Base-by-base conservation (phyloP, 2,329 filamentous ascomycete species). In the Myrmaecium sp. region DNA sequence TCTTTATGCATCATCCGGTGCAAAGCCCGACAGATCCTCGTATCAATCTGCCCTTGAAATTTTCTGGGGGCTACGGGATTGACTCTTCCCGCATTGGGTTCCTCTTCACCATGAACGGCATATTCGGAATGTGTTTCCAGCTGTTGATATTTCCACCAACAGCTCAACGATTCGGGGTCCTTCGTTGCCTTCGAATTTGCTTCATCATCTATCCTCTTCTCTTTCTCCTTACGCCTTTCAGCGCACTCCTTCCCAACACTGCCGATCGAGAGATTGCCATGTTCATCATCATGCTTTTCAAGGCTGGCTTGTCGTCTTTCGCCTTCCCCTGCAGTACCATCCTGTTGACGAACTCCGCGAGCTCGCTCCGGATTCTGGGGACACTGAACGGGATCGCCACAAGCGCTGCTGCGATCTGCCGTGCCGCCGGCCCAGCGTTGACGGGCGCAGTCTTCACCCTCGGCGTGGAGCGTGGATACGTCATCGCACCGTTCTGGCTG, bases 381-480 rank as follows among this genome's bases (percentile, higher is more conserved):
- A 94, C 84, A 0, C 56, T 95, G 29, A 95, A 95, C 43, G 89
- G 86, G 3, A 72, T 93, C 33, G 84, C 82, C 0, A 93, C 84
- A 0, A 78, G 75, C 30, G 70, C 84, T 17, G 76, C 74, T 36
- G 83, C 80, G 1, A 51, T 94, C 4, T 86, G 84, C 2, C 62
- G 84, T 25, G 84, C 82, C 1, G 42, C 66, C 1, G 89, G 89
- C 0, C 86, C 89, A 0, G 78, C 79, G 0, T 49, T 76, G 17
- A 66, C 72, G 0, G 86, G 86, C 0, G 55, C 62, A 2, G 60
- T 73, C 0, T 94, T 93, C 43, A 76, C 71, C 0, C 70, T 68
- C 54, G 86, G 86, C 1, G 70, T 82, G 1, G 68, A 77, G 40
- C 57, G 63, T 16, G 80, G 80, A 1, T 86, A 81, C 44, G 62